Evolutionary conservation across 306 rosid genomes (phyloP).

Genomic region (Quillaja saponaria): DNA sequence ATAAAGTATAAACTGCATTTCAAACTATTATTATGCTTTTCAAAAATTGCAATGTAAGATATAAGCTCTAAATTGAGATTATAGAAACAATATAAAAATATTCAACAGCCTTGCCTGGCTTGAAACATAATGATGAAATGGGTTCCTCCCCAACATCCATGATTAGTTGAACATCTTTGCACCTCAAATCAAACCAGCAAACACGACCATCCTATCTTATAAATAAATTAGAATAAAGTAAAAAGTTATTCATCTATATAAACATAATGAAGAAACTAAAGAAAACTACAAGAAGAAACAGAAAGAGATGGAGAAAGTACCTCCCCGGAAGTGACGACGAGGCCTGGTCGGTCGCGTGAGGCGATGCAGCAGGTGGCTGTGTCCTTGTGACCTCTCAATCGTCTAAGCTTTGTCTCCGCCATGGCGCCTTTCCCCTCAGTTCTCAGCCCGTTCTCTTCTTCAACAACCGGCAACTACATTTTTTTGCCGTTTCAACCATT

Average conservation of each 20-base stretch:
- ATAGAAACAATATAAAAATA: too few species aligned
- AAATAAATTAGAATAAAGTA: not conserved
- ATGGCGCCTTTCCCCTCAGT: not conserved
- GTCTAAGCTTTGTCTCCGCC: constrained; percentile 48
- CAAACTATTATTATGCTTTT: too few species aligned
- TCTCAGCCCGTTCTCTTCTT: too few species aligned
- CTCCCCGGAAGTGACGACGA: constrained; percentile 80
- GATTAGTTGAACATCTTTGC: constrained; percentile 56
- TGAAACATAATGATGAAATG: constrained; percentile 70
- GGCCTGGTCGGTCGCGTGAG: constrained; percentile 58
- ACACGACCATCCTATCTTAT: constrained; percentile 70
- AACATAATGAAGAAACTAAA: not conserved
- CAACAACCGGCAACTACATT: too few species aligned
- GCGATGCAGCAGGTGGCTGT: constrained; percentile 74
- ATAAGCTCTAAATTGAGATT: too few species aligned
- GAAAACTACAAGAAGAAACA: not conserved
- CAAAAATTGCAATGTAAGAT: too few species aligned
- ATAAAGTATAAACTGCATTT: too few species aligned
- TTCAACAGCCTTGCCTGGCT: constrained; percentile 48
- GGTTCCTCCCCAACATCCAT: constrained; percentile 74
- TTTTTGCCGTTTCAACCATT: too few species aligned
- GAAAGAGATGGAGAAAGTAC: constrained; percentile 28
- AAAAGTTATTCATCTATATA: too few species aligned
- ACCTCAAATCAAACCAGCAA: constrained; percentile 95
- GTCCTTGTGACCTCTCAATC: constrained; percentile 71